phyloP scores from a whole-genome alignment of 306 rosid genomes.

The Alnus rubra region DNA sequence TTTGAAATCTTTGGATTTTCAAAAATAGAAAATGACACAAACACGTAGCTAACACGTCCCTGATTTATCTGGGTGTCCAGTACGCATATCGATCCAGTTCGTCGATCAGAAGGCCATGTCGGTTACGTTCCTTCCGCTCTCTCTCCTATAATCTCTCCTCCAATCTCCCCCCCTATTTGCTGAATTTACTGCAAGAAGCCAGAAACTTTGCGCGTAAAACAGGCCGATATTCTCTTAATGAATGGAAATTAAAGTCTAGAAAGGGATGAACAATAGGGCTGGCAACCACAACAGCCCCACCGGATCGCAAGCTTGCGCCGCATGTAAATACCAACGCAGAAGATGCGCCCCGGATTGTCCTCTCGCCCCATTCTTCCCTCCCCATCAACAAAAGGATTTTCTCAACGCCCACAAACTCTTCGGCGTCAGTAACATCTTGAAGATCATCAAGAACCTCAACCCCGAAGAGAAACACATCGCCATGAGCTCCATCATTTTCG shows the following conservation, averaged over 20 bases:
- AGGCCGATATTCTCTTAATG: not conserved
- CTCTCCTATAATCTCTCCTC: not conserved
- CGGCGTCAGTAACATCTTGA: conserved; percentile 10
- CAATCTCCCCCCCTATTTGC: not conserved
- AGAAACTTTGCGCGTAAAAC: not conserved
- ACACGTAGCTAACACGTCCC: not conserved
- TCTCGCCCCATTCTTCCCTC: conserved; percentile 15
- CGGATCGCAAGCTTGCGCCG: conserved; percentile 7
- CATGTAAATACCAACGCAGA: conserved; percentile 16
- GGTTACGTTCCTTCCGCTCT: not conserved
- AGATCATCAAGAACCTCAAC: not conserved
- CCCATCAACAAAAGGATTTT: not conserved
- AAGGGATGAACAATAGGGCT: not conserved
- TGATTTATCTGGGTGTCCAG: not conserved
- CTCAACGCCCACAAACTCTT: conserved; percentile 8
- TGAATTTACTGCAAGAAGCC: not conserved
- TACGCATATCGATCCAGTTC: not conserved
- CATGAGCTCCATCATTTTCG: not conserved
- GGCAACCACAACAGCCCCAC: not conserved
- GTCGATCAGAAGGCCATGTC: not conserved
- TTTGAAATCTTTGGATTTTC: too few relatives aligned
- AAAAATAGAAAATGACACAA: too few relatives aligned
- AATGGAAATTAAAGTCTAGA: not conserved
- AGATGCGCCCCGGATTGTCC: conserved; percentile 1
- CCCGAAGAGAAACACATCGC: not conserved